A percentile compares a stretch with the other conserved stretches of the same genome.
phyloP scores from a whole-genome alignment of 2,329 filamentous ascomycete species.

The Diaporthe eres region DNA sequence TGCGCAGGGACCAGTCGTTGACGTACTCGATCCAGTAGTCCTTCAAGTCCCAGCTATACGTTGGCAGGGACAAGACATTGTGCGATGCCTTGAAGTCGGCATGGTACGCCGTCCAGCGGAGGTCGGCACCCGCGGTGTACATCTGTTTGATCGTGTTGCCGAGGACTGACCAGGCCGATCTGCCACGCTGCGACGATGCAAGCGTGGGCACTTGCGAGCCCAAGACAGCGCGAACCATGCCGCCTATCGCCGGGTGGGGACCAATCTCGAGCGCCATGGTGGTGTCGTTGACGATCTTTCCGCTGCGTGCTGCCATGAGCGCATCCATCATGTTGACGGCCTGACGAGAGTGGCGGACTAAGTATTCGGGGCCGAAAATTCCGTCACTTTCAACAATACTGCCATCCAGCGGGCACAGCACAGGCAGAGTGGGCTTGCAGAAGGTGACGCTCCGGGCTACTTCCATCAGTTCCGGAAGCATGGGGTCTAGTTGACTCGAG shows the following conservation, averaged over 20 bases:
- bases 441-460: slow-evolving; percentile 57
- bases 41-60: slow-evolving; percentile 31
- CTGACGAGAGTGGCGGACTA: slow-evolving; percentile 75
- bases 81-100: slow-evolving; percentile 2
- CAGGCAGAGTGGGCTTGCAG: slow-evolving; percentile 73
- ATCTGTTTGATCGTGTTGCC: neutral
- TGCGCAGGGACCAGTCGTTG: slow-evolving; percentile 27
- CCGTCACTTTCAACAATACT: slow-evolving; percentile 65
- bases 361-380: slow-evolving; percentile 72
- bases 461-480: slow-evolving; percentile 69
- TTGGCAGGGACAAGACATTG: slow-evolving; percentile 17
- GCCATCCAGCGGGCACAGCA: slow-evolving; percentile 78
- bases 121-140: neutral
- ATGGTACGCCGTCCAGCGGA: slow-evolving; percentile 22
- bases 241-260: slow-evolving; percentile 76
- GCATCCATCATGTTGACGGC: slow-evolving; percentile 78
- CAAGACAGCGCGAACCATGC: slow-evolving; percentile 51
- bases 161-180: slow-evolving; percentile 13
- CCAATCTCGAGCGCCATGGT: slow-evolving; percentile 81
- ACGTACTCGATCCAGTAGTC: slow-evolving; percentile 34
- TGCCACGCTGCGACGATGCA: slow-evolving; percentile 70
- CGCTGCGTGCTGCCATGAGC: slow-evolving; percentile 69
- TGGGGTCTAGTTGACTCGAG: slow-evolving; percentile 66
- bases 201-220: slow-evolving; percentile 66
- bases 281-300: slow-evolving; percentile 72